Evolutionary conservation across 345 rosid genomes (phyloP), one percentile per base, ranked within the genome.

Genomic region (Diplotaxis tenuifolia): DNA sequence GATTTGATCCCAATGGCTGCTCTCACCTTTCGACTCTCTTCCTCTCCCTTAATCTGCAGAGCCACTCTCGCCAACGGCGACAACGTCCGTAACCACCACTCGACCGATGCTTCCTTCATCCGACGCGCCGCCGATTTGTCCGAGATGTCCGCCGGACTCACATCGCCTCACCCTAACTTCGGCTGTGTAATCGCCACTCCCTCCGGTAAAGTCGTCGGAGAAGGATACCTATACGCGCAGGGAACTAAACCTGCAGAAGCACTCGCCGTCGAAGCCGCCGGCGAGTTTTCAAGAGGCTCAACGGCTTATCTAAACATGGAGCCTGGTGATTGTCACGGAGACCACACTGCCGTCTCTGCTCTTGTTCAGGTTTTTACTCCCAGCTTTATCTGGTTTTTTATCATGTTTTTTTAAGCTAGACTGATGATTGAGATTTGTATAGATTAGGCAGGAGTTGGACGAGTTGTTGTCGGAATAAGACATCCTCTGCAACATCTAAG

Each of bases 271-370:
- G 96, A 89, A 82, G 85, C 89, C 7, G 92, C 90, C 19, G 86
- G 89, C 6, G 84, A 73, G 57, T 64, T 27, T 53, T 83, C 85
- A 53, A 77, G 78, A 68, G 93, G 89, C 71, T 86, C 88, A 25
- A 87, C 89, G 0, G 98, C 96, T 55, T 94, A 86, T 79, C 78
- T 94, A 23, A 94, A 89, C 70, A 69, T 91, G 90, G 96, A 94
- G 82, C 89, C 97, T 22, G 98, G 96, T 18, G 97, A 94, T 74
- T 94, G 96, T 82, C 90, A 91, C 69, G 97, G 96, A 32, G 98
- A 91, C 66, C 80, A 81, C 71, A 66, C 87, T 38, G 96, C 97
- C 3, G 86, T 88, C 68, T 94, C 96, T 62, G 87, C 96, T 80
- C 93, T 94, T 67, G 88, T 91, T 83, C 82, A 91, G 97, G 97